Evolutionary conservation across 129 eudicot genomes (phyloP), one percentile per base, ranked within the genome.

Genomic region (Rutidosis leptorrhynchoides): DNA sequence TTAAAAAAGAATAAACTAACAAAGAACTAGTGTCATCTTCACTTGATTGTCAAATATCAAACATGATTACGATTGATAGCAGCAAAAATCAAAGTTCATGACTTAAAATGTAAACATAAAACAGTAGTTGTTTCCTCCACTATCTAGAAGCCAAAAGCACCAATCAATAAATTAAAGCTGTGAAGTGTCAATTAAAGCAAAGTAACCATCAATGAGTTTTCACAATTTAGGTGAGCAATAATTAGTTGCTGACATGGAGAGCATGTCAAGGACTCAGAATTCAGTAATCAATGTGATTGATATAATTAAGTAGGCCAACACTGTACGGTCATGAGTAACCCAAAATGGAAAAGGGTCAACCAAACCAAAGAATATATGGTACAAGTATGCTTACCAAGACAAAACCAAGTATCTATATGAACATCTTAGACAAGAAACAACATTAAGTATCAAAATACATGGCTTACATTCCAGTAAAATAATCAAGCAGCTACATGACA

Each of bases 401-500:
- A 49, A 71, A 70, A 59, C 32, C 52, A 61, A 46, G 48, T 48
- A 70, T 70, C 24, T 17, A 48, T 14, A 17, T 48, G 6, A 49
- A 49, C 55, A 70, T 6, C 58, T 43, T 70, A 58, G 21, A 43
- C 58, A 59, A 58, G n/a, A 43, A 27, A 43, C 75, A 70, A 59
- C 32, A 25, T 27, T 70, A 20, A 58, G 57, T 43, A 69, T 35
- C 65, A 69, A 37, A 43, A 26, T 21, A 35, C 55, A 69, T 24
- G 24, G 67, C 37, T 62, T 62, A n/a, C 40, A 32, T 20, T 56
- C 56, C 74, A 24, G 40, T 24, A 61, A 48, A 61, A 21, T 61
- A 71, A 71, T 30, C 56, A 72, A 72, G 19, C 78, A 65, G 66
- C 65, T 54, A 73, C 12, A 40, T 37, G 58, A 64, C 71, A 64